phyloP scores from a whole-genome alignment of 2,329 filamentous ascomycete species.

The Aulographum hederae region DNA sequence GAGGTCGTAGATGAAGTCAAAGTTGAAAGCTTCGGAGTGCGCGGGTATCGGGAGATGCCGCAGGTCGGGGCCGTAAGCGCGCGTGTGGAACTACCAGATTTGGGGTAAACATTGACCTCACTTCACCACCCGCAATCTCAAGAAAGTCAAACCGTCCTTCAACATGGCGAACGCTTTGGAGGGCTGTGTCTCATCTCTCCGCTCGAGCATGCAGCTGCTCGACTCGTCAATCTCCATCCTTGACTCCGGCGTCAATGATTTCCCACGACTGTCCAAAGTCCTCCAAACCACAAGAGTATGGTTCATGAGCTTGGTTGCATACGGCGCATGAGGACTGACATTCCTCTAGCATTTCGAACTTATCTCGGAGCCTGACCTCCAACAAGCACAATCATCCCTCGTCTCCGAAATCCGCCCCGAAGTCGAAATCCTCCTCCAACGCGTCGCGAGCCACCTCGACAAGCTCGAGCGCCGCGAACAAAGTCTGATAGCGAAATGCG shows the following conservation, averaged over 20 bases:
- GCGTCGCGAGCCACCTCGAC: slow-evolving; percentile 69
- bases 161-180: slow-evolving; percentile 27
- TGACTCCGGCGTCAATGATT: slow-evolving; percentile 43
- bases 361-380: slow-evolving; percentile 67
- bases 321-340: background rate
- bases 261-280: slow-evolving; percentile 42
- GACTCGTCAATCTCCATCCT: slow-evolving; percentile 45
- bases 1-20: background rate
- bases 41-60: too few relatives aligned
- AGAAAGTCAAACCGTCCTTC: too few relatives aligned
- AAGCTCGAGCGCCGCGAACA: slow-evolving; percentile 70
- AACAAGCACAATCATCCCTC: slow-evolving; percentile 64
- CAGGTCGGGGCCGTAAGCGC: too few relatives aligned
- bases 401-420: slow-evolving; percentile 83
- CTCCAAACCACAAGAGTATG: slow-evolving; percentile 42
- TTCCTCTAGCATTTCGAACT: slow-evolving; percentile 67
- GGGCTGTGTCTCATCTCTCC: slow-evolving; percentile 41
- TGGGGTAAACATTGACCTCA: too few relatives aligned
- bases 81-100: too few relatives aligned
- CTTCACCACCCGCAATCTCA: too few relatives aligned
- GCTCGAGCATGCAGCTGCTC: slow-evolving; percentile 40
- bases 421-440: slow-evolving; percentile 57
- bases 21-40: slow-evolving; percentile 5
- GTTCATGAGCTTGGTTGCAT: slow-evolving; percentile 1
- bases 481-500: slow-evolving; percentile 62